Percentiles rank a stretch among this genome's conserved stretches.
Conservation (phyloP, 352 stramenopile species). For the Nothophytophthora sp. region DNA sequence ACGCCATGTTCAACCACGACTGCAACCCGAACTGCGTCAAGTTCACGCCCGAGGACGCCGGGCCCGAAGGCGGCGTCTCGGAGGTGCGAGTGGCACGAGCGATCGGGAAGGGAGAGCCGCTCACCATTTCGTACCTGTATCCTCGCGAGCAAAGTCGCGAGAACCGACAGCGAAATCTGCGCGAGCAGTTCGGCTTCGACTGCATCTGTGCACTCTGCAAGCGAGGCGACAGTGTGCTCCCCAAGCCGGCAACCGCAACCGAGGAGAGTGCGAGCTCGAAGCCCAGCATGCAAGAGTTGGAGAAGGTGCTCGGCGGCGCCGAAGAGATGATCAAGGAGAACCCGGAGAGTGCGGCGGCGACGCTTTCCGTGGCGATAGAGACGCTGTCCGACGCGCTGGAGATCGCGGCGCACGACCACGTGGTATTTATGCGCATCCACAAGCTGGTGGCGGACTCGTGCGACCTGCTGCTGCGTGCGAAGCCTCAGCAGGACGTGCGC, state of each 20-base stretch:
- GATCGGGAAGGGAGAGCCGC: constrained; percentile 85
- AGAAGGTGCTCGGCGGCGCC: constrained; percentile 57
- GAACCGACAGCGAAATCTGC: constrained; percentile 77
- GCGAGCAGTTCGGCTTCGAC: constrained; percentile 92
- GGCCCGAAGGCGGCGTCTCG: constrained; percentile 63
- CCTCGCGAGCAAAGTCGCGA: constrained; percentile 88
- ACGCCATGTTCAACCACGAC: constrained; percentile 95
- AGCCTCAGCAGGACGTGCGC: constrained; percentile 61
- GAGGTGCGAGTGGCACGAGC: constrained; percentile 90
- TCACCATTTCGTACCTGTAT: constrained; percentile 95
- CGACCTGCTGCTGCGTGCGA: constrained; percentile 75
- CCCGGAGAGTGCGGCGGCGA: constrained; percentile 38
- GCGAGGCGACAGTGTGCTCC: constrained; percentile 70
- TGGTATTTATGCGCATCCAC: constrained; percentile 91
- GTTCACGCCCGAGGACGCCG: constrained; percentile 66
- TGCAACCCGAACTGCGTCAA: constrained; percentile 96
- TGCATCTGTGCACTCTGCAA: constrained; percentile 68
- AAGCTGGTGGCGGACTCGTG: constrained; percentile 91
- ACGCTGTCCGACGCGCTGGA: constrained; percentile 82
- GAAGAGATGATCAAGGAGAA: constrained; percentile 67
- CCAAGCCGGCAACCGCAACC: constrained; percentile 23
- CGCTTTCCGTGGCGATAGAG: constrained; percentile 74
- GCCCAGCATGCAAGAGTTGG: constrained; percentile 53
- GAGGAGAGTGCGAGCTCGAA: constrained; percentile 16
- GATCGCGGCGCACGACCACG: constrained; percentile 82